Base-by-base conservation (phyloP, 306 rosid genomes). In the Parietaria judaica region DNA sequence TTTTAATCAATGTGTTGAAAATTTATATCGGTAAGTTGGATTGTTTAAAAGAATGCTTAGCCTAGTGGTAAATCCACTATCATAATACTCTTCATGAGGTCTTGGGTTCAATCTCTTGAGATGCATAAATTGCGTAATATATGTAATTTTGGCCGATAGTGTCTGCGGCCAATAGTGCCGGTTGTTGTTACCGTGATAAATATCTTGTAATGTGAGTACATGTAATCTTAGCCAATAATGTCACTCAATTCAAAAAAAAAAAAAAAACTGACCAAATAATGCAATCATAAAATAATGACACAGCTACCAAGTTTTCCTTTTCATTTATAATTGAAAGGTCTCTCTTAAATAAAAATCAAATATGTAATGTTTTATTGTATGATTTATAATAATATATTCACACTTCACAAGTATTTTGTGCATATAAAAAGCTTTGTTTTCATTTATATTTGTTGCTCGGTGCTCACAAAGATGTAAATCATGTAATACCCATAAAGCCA, bases 351-450 rank as follows among this genome's bases (percentile, higher is more conserved):
- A 5, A 38, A 49, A 23, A 23, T 23, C 31, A 23, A 23, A 23
- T 2, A 23, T 23, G 31, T 23, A 23, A 23, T 23, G 31, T n/a
- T n/a, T n/a, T n/a, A n/a, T n/a, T n/a, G n/a, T n/a, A n/a, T n/a
- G n/a, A n/a, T n/a, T n/a, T n/a, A n/a, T 23, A 23, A 23, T 23
- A 23, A 23, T 23, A 23, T 23, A 23, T 23, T 23, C 53, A 54
- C 44, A 7, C 17, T 17, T 55, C 69, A 63, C 69, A 70, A 66
- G 62, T 44, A 61, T 62, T 61, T 38, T 44, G 73, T 52, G 60
- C 12, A 45, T 43, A 41, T 41, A 3, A 14, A 69, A 43, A 0
- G n/a, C 13, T 61, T 53, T 60, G 41, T 36, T 61, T 60, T 16
- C 12, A 51, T 52, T 46, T 46, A 48, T 38, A n/a, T 60, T 60